Percentiles rank a stretch among this genome's conserved stretches.
Conservation (phyloP, 2,329 filamentous ascomycete species). For the Ampelomyces quisqualis region DNA sequence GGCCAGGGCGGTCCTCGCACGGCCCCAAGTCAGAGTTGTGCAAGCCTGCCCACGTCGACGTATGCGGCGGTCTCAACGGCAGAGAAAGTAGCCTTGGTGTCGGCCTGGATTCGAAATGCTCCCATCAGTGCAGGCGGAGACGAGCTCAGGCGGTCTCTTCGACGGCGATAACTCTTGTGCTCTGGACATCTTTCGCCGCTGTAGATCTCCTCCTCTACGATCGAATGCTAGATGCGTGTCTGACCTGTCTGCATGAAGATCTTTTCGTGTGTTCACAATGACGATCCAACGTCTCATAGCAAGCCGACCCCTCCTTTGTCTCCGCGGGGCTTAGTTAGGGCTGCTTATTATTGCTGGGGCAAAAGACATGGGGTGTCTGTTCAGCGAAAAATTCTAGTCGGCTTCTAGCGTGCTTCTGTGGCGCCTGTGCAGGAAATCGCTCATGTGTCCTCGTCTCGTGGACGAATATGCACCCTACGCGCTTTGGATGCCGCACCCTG, state of each 20-base stretch:
- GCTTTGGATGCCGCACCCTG: constrained; percentile 1
- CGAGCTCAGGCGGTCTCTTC: too few relatives aligned
- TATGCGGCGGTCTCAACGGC: constrained; percentile 10
- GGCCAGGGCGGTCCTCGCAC: constrained; percentile 9
- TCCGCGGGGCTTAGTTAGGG: constrained; percentile 1
- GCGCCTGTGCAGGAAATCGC: too few relatives aligned
- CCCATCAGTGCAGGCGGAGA: not conserved
- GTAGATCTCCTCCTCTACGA: too few relatives aligned
- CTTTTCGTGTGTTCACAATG: too few relatives aligned
- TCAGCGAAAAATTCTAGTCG: constrained; percentile 23
- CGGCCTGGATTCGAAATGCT: not conserved
- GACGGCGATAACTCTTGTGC: not conserved
- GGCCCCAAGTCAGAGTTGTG: constrained; percentile 10
- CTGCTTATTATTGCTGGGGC: constrained; percentile 5
- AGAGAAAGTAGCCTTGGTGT: not conserved
- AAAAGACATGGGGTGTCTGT: constrained; percentile 2
- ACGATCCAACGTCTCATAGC: not conserved
- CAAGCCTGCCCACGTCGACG: constrained; percentile 1
- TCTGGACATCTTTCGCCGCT: not conserved
- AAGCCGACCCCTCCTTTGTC: not conserved
- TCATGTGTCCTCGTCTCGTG: constrained; percentile 1
- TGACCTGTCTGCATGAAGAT: too few relatives aligned
- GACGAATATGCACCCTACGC: not conserved
- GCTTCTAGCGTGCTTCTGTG: constrained; percentile 27
- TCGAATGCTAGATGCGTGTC: too few relatives aligned